Evolutionary conservation across 495 filamentous ascomycete genomes (phyloP), one percentile per base, ranked within the genome.

Genomic region (Xylaria palmicola): DNA sequence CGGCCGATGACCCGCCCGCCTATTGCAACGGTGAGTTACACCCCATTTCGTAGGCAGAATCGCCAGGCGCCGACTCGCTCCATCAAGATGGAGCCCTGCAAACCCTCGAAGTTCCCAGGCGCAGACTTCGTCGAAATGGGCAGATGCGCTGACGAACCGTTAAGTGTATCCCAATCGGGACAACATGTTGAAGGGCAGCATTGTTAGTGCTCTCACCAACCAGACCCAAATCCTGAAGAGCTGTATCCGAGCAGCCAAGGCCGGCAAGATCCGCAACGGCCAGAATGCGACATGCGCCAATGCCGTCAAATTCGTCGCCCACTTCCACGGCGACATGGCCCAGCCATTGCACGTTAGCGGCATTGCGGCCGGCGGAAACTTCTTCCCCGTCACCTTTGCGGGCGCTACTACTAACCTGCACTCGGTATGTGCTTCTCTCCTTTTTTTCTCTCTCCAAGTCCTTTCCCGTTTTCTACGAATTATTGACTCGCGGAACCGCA

Each of bases 241-340:
- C 1, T 74, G 71, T 36, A 65, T 74, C 10, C 49, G 34, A 17
- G 41, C 60, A 6, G 69, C 65, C 22, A 72, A 72, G 59, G 47
- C 19, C 15, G 57, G 57, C 43, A 41, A 50, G 26, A 50, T 60
- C n/a, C 20, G n/a, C 20, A 32, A 60, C 17, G 70, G 70, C 2
- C 55, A 56, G 51, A 66, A 73, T 39, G 27, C 66, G 30, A 69
- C 63, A 19, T 71, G 70, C 62, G 66, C 63, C 12, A 62, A 67
- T 20, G 68, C 68, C 41, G 56, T 71, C 49, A 77, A 77, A 59
- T 81, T 74, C 58, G 65, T 83, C 51, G 63, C 80, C 39, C 80
- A 80, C 59, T 63, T 63, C 61, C 30, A 65, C n/a, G 65, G 65
- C 20, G 69, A 72, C 39, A 57, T 72, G 27, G 55, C 65, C 12